phyloP scores from a whole-genome alignment of 108 stramenopile species.

The Epithemia pelagica region DNA sequence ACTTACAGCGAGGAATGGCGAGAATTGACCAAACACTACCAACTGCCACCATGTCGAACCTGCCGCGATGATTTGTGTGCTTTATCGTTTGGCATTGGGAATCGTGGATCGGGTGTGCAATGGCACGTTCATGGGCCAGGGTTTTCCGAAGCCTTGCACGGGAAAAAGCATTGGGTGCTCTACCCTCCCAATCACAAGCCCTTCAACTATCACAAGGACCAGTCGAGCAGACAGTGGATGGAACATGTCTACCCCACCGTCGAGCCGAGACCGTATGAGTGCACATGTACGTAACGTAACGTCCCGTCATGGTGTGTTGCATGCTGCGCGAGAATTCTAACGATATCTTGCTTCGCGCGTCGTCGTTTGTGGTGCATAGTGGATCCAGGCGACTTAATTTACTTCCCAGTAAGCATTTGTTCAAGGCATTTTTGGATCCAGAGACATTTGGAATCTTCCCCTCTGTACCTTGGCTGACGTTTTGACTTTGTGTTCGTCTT shows the following conservation, averaged over 20 bases:
- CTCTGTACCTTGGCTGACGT: neutral
- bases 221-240: constrained; percentile 81
- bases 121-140: constrained; percentile 82
- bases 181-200: constrained; percentile 30
- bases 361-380: constrained; percentile 56
- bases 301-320: too few relatives aligned
- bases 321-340: too few relatives aligned
- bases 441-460: too few relatives aligned
- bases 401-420: constrained; percentile 42
- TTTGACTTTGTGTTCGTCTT: neutral
- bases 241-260: constrained; percentile 46
- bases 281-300: constrained; percentile 7
- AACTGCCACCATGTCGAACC: constrained; percentile 60
- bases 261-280: constrained; percentile 6
- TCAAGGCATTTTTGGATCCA: too few relatives aligned
- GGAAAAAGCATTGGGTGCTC: constrained; percentile 68
- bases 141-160: constrained; percentile 70
- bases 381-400: constrained; percentile 74
- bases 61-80: constrained; percentile 49
- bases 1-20: constrained; percentile 66
- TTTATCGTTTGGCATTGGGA: constrained; percentile 75
- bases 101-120: constrained; percentile 75
- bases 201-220: constrained; percentile 43
- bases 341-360: too few relatives aligned
- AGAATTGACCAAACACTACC: constrained; percentile 37